Evolutionary conservation across 1,284 basidiomycete species (phyloP).

Genomic region (Stygiomarasmius scandens): DNA sequence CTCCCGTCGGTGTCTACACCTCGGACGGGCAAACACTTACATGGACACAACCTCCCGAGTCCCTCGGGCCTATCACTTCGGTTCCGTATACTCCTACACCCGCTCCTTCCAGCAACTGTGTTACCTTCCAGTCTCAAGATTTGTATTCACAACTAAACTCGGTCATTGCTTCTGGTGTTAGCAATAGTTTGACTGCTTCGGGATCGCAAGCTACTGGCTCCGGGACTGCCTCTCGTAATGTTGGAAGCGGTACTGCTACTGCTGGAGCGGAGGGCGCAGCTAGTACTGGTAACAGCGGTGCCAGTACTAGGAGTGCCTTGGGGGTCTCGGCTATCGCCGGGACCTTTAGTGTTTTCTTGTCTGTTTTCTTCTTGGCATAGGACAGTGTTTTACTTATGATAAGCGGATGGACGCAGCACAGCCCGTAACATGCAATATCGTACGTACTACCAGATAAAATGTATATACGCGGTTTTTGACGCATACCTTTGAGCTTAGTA

Average conservation of each 20-base stretch:
- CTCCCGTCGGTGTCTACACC: slow-evolving; percentile 56
- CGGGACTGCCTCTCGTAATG: slow-evolving; percentile 18
- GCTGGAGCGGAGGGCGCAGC: slow-evolving; percentile 21
- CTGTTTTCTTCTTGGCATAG: slow-evolving; percentile 47
- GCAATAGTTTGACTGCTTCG: slow-evolving; percentile 10
- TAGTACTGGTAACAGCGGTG: slow-evolving; percentile 21
- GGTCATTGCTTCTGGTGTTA: slow-evolving; percentile 28
- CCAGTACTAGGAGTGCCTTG: too few relatives aligned
- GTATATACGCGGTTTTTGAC: too few relatives aligned
- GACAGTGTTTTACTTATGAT: not conserved
- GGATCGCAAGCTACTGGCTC: slow-evolving; percentile 9
- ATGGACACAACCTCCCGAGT: slow-evolving; percentile 60
- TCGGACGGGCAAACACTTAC: slow-evolving; percentile 38
- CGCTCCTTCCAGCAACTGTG: slow-evolving; percentile 65
- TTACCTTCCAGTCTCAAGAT: slow-evolving; percentile 37
- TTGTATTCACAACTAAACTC: slow-evolving; percentile 44
- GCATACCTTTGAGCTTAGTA: too few relatives aligned
- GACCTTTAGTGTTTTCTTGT: slow-evolving; percentile 44
- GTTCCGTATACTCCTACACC: slow-evolving; percentile 62
- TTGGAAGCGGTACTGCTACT: slow-evolving; percentile 20
- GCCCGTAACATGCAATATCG: too few relatives aligned
- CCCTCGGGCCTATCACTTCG: slow-evolving; percentile 53
- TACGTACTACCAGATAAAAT: too few relatives aligned
- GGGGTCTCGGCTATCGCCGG: slow-evolving; percentile 40
- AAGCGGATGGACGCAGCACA: too few relatives aligned